Evolutionary conservation across 306 rosid species (phyloP).

Genomic region (Mucuna pruriens): DNA sequence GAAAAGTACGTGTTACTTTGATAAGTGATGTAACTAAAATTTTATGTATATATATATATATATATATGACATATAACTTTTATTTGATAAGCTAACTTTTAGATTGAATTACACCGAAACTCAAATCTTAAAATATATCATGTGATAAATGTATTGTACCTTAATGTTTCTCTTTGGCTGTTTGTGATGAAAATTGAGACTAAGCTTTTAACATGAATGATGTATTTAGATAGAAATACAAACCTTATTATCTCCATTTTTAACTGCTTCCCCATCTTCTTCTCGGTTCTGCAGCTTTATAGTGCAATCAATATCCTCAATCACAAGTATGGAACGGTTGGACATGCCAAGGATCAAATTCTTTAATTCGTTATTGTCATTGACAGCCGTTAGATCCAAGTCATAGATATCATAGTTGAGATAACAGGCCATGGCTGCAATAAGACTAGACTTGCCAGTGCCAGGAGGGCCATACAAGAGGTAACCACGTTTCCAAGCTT

Average conservation of each 20-base stretch:
- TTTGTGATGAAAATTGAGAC: neutral
- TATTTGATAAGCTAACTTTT: neutral
- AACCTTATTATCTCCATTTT: constrained; percentile 31
- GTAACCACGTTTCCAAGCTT: constrained; percentile 68
- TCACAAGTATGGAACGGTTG: constrained; percentile 56
- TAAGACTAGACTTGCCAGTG: constrained; percentile 62
- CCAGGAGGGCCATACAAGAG: constrained; percentile 66
- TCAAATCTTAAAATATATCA: too few species aligned
- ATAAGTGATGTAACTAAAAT: too few species aligned
- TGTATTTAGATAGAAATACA: neutral
- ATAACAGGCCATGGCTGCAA: constrained; percentile 62
- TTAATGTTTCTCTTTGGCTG: neutral
- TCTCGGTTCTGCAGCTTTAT: constrained; percentile 47
- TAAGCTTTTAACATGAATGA: neutral
- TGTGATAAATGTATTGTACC: neutral
- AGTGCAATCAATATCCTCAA: constrained; percentile 64
- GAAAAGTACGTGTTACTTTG: too few species aligned
- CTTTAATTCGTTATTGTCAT: constrained; percentile 27
- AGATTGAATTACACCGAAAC: too few species aligned
- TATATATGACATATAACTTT: too few species aligned
- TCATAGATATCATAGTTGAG: constrained; percentile 62
- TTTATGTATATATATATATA: too few species aligned
- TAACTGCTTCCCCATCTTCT: neutral
- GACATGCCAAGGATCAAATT: constrained; percentile 47
- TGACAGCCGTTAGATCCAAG: constrained; percentile 49